phyloP scores from a whole-genome alignment of 345 rosid genomes.

The Rhizophora mangle region DNA sequence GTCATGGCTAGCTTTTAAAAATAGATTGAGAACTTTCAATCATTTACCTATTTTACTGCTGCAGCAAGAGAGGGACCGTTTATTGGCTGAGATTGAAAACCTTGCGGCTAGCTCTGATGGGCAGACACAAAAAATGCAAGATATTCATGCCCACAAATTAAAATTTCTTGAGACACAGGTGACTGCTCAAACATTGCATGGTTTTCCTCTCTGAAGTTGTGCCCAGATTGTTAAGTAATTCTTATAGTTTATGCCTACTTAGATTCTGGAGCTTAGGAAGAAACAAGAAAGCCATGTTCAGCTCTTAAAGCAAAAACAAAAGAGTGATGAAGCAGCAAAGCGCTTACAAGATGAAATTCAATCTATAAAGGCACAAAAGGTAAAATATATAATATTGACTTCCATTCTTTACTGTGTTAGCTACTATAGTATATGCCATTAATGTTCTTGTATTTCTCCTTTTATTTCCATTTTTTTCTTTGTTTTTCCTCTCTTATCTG shows the following conservation, averaged over 20 bases:
- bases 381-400: constrained; percentile 6
- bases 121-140: constrained; percentile 78
- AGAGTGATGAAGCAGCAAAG: constrained; percentile 90
- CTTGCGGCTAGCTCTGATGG: constrained; percentile 79
- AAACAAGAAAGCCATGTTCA: constrained; percentile 98
- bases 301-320: constrained; percentile 90
- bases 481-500: constrained; percentile 15
- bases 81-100: constrained; percentile 83
- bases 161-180: constrained; percentile 89
- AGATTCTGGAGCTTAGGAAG: constrained; percentile 92
- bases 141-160: constrained; percentile 74
- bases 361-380: constrained; percentile 94
- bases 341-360: constrained; percentile 94
- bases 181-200: constrained; percentile 10
- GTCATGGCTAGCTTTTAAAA: neutral
- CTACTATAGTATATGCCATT: neutral
- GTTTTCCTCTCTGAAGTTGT: neutral
- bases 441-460: neutral
- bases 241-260: constrained; percentile 11
- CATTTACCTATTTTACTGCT: constrained; percentile 17
- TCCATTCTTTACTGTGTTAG: no score
- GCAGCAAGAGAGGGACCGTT: constrained; percentile 91
- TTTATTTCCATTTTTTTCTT: constrained; percentile 2
- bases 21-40: neutral
- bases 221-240: constrained; percentile 10